Base-by-base conservation (phyloP, 106 monocot genomes). In the Acorus gramineus region DNA sequence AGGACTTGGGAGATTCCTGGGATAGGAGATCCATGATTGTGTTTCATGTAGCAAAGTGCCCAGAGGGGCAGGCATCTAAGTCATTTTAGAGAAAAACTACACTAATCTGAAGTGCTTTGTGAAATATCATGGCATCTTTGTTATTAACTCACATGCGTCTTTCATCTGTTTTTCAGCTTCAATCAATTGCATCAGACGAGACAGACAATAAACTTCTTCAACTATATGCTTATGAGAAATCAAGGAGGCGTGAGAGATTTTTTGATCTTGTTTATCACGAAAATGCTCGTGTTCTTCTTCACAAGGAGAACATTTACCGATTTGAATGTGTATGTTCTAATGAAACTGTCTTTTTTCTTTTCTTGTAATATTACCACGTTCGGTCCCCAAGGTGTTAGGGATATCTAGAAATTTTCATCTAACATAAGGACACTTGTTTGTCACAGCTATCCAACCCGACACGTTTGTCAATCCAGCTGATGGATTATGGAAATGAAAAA, bases 241-340 rank as follows among this genome's bases (percentile, higher is more conserved):
- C 86, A 54, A 77, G 94, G 67, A 64, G 71, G 64, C 53, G 79
- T 64, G 81, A 68, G 43, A 75, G 76, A 66, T 86, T 75, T 48
- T 66, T 71, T 56, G 94, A 94, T 72, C 11, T 84, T 10, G 89
- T 90, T 60, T 90, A 86, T 76, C 75, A 94, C 74, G 94, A 94
- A 73, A 94, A 94, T 84, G 89, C 84, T 4, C 79, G 90, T 12
- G 84, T 82, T 42, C 83, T 93, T 14, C 77, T 94, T 43, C 86
- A 89, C 69, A 86, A 94, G 62, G 94, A 94, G 59, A 89, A 63
- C 71, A 76, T 94, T 63, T 94, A 84, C 56, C 79, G 90, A 12
- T 84, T 94, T 78, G 90, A 86, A 90, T 90, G 81, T 71, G 94
- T 90, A 82, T 8, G 92, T 82, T 72, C 12, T 60, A 4, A 5